phyloP scores from a whole-genome alignment of 305 asterid species.

The Stenogyne calaminthoides region DNA sequence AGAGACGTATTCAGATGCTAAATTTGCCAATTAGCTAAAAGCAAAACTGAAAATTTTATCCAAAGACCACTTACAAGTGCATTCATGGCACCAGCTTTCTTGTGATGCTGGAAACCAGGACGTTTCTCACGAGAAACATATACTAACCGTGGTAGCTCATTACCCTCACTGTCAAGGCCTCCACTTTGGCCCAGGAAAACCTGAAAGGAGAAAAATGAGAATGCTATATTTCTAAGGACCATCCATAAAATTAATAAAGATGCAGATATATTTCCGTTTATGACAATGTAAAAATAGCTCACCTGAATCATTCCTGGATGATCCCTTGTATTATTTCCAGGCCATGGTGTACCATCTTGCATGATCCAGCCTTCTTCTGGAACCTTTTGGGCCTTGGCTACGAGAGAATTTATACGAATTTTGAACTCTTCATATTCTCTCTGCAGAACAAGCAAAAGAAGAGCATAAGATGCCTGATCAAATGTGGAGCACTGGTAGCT shows the following conservation, averaged over 20 bases:
- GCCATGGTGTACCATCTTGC: conserved; percentile 96
- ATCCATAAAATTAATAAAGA: not conserved
- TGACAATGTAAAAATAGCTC: conserved; percentile 26
- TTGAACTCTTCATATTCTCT: conserved; percentile 91
- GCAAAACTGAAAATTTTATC: conserved; percentile 1
- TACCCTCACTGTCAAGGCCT: conserved; percentile 85
- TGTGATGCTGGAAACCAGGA: conserved; percentile 92
- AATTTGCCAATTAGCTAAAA: conserved; percentile 18
- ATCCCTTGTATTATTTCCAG: conserved; percentile 85
- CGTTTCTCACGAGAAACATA: conserved; percentile 95
- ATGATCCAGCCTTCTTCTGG: conserved; percentile 92
- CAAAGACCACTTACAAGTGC: conserved; percentile 59
- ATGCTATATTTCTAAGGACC: conserved; percentile 5
- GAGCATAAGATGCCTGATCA: conserved; percentile 29
- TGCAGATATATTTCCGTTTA: not conserved
- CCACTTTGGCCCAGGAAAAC: conserved; percentile 93
- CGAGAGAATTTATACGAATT: conserved; percentile 68
- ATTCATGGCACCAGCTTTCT: conserved; percentile 96
- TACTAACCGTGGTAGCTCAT: conserved; percentile 82
- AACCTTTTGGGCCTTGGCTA: conserved; percentile 73
- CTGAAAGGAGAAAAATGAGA: conserved; percentile 42
- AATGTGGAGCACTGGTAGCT: conserved; percentile 22
- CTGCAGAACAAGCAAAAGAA: conserved; percentile 37
- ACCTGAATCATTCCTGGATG: conserved; percentile 97
- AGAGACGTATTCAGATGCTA: conserved; percentile 22